Evolutionary conservation across 1,284 basidiomycete species (phyloP).

Genomic region (Trichosporon coremiiforme): DNA sequence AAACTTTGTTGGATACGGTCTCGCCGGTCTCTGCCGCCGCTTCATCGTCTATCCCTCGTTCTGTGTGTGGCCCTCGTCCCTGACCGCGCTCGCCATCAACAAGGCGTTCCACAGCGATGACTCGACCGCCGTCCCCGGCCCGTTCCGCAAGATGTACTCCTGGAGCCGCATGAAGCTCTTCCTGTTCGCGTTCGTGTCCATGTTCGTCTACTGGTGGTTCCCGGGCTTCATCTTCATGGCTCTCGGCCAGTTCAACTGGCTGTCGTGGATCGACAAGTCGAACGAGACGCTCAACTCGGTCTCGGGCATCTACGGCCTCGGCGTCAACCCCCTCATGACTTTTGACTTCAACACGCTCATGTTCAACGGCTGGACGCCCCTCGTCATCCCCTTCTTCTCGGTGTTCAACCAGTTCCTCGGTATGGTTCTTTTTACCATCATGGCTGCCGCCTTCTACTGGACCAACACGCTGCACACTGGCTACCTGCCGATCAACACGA

Average conservation of each 20-base stretch:
- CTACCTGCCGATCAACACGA: conserved; percentile 33
- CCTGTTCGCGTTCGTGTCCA: conserved; percentile 43
- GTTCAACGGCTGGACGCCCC: conserved; percentile 10
- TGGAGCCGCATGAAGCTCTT: conserved; percentile 54
- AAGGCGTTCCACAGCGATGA: conserved; percentile 57
- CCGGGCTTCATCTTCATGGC: conserved; percentile 56
- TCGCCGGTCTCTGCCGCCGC: conserved; percentile 59
- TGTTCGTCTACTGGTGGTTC: conserved; percentile 57
- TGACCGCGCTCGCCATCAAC: conserved; percentile 59
- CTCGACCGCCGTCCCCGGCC: conserved; percentile 52
- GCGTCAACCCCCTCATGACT: conserved; percentile 42
- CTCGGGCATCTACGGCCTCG: conserved; percentile 46
- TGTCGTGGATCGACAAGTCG: conserved; percentile 64
- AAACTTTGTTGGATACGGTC: conserved; percentile 60
- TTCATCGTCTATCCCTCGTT: conserved; percentile 60
- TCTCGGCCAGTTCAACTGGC: conserved; percentile 64
- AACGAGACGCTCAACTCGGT: conserved; percentile 38
- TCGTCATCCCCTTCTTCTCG: conserved; percentile 34
- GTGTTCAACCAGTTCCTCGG: conserved; percentile 44
- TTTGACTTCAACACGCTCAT: conserved; percentile 49
- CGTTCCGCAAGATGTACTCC: conserved; percentile 47
- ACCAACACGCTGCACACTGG: conserved; percentile 26
- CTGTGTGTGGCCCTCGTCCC: conserved; percentile 58
- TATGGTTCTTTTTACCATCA: conserved; percentile 31
- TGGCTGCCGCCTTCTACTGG: conserved; percentile 30